These are phyloP conservation scores for Jamesozyma jinghongensis DNA, from an alignment of 805 yeast species.

Conservation along the genomic window DNA sequence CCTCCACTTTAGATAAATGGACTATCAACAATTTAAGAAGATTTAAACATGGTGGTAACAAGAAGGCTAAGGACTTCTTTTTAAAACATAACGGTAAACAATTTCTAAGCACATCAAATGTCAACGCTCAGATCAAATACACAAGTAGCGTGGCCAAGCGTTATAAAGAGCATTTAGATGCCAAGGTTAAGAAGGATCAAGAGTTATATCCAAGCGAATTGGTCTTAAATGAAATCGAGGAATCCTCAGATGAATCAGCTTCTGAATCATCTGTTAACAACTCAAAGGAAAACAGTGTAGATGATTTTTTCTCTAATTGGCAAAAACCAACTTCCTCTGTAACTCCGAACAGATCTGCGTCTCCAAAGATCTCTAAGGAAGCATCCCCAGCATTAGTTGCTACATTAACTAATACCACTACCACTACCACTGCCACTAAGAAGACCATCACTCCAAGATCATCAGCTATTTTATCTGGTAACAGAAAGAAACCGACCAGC, in stretches of 20 bases:
- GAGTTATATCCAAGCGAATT: conserved; percentile 62
- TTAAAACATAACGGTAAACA: conserved; percentile 78
- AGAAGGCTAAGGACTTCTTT: conserved; percentile 73
- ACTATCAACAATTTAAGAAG: conserved; percentile 79
- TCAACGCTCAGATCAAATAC: conserved; percentile 70
- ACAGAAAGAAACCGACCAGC: conserved; percentile 17
- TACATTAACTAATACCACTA: neutral
- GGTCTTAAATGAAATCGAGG: conserved; percentile 35
- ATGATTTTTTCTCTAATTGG: conserved; percentile 90
- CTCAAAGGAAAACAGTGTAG: conserved; percentile 41
- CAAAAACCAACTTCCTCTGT: conserved; percentile 53
- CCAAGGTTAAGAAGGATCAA: conserved; percentile 58
- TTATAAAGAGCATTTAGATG: conserved; percentile 72
- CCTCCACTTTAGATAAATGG: conserved; percentile 92
- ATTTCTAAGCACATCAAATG: conserved; percentile 39
- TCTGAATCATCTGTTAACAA: conserved; percentile 24
- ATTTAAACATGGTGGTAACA: conserved; percentile 92
- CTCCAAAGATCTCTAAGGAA: conserved; percentile 9
- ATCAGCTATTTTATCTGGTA: conserved; percentile 18
- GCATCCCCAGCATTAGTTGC: neutral
- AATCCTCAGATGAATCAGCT: conserved; percentile 17
- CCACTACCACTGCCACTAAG: neutral
- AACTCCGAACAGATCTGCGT: conserved; percentile 15
- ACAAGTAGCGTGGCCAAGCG: conserved; percentile 69
- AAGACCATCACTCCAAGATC: neutral